Evolutionary conservation across 306 rosid genomes (phyloP).

Genomic region (Cotoneaster glaucophyllus): DNA sequence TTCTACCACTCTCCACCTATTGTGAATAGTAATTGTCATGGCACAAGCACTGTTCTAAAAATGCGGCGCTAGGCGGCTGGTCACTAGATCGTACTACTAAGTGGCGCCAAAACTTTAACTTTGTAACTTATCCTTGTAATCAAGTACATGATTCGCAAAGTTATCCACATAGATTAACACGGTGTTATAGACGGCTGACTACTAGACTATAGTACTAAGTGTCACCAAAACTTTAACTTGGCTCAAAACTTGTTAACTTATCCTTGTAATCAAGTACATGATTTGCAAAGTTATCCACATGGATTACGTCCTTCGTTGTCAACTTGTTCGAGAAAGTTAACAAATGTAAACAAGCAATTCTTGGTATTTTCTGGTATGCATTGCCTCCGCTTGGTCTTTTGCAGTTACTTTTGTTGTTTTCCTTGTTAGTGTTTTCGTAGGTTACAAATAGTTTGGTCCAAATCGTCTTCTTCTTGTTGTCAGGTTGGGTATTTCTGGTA

Average conservation of each 20-base stretch:
- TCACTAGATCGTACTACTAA: no score
- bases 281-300: not conserved
- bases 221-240: no score
- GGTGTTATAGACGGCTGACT: fast-evolving
- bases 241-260: no score
- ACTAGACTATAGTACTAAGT: no score
- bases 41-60: no score
- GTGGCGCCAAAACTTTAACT: no score
- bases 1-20: no score
- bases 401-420: not conserved
- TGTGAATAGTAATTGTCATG: no score
- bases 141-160: no score
- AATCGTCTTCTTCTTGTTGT: not conserved
- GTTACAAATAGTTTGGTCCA: not conserved
- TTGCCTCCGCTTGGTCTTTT: not conserved
- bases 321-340: not conserved
- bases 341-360: not conserved
- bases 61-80: fast-evolving
- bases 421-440: not conserved
- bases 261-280: no score
- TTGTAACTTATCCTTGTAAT: no score
- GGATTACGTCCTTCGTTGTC: not conserved
- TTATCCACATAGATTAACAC: no score
- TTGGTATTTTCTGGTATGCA: not conserved
- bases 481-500: not conserved